Evolutionary conservation across 2,329 filamentous ascomycete genomes (phyloP).

Genomic region (Aspergillus chevalieri): DNA sequence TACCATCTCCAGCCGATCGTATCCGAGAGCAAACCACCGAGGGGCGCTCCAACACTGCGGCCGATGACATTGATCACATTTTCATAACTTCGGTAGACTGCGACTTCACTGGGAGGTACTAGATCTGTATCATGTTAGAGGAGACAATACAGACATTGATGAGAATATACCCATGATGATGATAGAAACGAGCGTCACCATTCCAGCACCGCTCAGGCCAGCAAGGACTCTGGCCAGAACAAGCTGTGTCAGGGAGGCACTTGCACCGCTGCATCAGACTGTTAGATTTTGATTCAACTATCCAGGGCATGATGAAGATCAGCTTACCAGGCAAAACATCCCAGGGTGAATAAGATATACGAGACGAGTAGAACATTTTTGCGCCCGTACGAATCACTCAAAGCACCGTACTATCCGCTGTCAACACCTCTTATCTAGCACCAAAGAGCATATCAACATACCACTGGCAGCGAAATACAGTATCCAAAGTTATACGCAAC

Average conservation of each 20-base stretch:
- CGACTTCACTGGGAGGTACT: slow-evolving; percentile 39
- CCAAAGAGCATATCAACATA: slow-evolving; percentile 3
- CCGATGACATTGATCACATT: slow-evolving; percentile 41
- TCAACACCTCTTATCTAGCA: not conserved
- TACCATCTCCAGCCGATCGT: slow-evolving; percentile 65
- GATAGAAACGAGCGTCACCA: slow-evolving; percentile 35
- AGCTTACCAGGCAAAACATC: slow-evolving; percentile 18
- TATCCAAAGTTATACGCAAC: slow-evolving; percentile 40
- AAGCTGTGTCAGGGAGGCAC: slow-evolving; percentile 13
- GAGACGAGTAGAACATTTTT: slow-evolving; percentile 35
- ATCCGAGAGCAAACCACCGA: slow-evolving; percentile 66
- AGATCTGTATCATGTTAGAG: slow-evolving; percentile 25
- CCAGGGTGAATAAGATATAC: slow-evolving; percentile 23
- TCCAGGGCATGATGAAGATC: not conserved
- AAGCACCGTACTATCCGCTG: slow-evolving; percentile 32
- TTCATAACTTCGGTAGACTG: slow-evolving; percentile 40
- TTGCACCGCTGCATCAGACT: slow-evolving; percentile 5
- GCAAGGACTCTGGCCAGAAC: slow-evolving; percentile 32
- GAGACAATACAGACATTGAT: not conserved
- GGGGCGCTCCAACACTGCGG: slow-evolving; percentile 55
- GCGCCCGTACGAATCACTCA: slow-evolving; percentile 42
- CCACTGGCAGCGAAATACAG: slow-evolving; percentile 36
- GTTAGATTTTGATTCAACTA: not conserved
- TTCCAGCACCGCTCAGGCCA: slow-evolving; percentile 34
- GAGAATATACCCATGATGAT: slow-evolving; percentile 26